These are phyloP conservation scores for Glomus cerebriforme DNA, from an alignment of 192 early-diverging fungal genomes.

Conservation along the genomic window DNA sequence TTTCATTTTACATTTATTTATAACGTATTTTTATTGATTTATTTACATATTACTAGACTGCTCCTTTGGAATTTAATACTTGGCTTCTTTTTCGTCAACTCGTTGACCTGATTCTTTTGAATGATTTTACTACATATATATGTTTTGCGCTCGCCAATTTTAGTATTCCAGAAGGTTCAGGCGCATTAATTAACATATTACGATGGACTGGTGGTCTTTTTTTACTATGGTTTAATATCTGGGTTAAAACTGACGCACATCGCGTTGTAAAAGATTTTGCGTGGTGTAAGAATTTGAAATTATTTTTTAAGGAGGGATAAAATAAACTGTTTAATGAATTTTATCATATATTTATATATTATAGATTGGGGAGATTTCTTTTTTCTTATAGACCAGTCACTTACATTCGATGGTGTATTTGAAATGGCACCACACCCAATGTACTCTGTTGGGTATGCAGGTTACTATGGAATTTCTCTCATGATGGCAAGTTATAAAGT, in stretches of 20 bases:
- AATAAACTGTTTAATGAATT: constrained; percentile 4
- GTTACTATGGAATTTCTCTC: constrained; percentile 92
- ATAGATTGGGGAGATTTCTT: constrained; percentile 99
- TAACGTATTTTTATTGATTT: constrained; percentile 16
- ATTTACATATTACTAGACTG: constrained; percentile 40
- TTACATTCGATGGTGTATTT: constrained; percentile 92
- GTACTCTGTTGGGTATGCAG: constrained; percentile 97
- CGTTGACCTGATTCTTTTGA: constrained; percentile 90
- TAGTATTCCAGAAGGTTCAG: constrained; percentile 66
- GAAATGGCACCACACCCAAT: constrained; percentile 98
- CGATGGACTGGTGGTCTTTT: constrained; percentile 78
- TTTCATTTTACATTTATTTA: background rate
- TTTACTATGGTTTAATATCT: constrained; percentile 88
- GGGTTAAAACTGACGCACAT: constrained; percentile 95
- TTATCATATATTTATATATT: constrained; percentile 2
- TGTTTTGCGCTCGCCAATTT: constrained; percentile 83
- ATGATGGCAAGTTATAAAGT: constrained; percentile 92
- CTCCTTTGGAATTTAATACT: constrained; percentile 93
- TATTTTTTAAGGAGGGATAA: constrained; percentile 23
- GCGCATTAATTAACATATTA: constrained; percentile 65
- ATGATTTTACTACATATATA: constrained; percentile 87
- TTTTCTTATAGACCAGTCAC: constrained; percentile 88
- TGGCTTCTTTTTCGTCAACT: constrained; percentile 95
- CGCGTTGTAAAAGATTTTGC: constrained; percentile 97
- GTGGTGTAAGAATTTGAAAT: constrained; percentile 75